These are phyloP conservation scores for Leccinellum albellum DNA, from an alignment of 768 basidiomycete species.

Conservation along the genomic window DNA sequence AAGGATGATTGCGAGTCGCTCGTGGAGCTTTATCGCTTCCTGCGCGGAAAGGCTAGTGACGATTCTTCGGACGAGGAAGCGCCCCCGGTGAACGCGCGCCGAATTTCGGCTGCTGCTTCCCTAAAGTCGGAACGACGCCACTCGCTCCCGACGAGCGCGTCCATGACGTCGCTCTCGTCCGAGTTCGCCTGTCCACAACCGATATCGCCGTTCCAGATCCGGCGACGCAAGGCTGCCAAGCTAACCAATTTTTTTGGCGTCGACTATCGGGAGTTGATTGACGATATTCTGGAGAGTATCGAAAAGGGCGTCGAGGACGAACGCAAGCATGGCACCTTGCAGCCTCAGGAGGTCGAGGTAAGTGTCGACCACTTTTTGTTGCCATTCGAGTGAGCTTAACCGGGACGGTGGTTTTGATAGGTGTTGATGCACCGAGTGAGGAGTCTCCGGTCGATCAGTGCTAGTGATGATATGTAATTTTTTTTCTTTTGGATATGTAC, in stretches of 20 bases:
- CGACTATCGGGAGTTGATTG: slow-evolving; percentile 73
- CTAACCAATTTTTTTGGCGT: slow-evolving; percentile 86
- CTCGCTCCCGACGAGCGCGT: slow-evolving; percentile 65
- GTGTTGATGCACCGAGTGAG: slow-evolving; percentile 41
- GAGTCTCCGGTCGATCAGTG: slow-evolving; percentile 26
- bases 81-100: slow-evolving; percentile 17
- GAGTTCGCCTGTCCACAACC: slow-evolving; percentile 42
- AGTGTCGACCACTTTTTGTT: too few species aligned
- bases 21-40: slow-evolving; percentile 68
- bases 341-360: slow-evolving; percentile 71
- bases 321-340: slow-evolving; percentile 55
- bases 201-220: slow-evolving; percentile 53
- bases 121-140: slow-evolving; percentile 59
- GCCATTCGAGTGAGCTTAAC: too few species aligned
- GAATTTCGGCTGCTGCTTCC: slow-evolving; percentile 36
- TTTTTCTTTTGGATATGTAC: slow-evolving; percentile 6
- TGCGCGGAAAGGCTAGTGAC: slow-evolving; percentile 36
- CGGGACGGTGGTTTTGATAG: slow-evolving; percentile 36
- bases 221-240: slow-evolving; percentile 75
- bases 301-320: slow-evolving; percentile 75
- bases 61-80: slow-evolving; percentile 22
- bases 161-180: slow-evolving; percentile 55
- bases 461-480: slow-evolving; percentile 2
- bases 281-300: slow-evolving; percentile 76
- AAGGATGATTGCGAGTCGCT: slow-evolving; percentile 77